Conservation (phyloP, 495 filamentous ascomycete species). For the Hypomontagnella submonticulosa region DNA sequence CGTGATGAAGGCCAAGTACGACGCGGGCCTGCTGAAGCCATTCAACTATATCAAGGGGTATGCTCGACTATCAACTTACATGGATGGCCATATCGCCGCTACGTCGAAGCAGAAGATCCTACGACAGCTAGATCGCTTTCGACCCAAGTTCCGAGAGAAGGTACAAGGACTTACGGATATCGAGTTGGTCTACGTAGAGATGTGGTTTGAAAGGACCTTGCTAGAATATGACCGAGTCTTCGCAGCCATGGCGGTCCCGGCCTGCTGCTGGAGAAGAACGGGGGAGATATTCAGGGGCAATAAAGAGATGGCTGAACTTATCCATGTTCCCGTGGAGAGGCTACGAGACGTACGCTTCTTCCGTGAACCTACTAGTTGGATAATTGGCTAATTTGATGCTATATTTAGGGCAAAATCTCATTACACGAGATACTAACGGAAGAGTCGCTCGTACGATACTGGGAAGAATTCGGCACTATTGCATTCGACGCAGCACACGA, state of each 20-base stretch:
- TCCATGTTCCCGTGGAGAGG: conserved; percentile 90
- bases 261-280: conserved; percentile 96
- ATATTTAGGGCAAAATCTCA: conserved; percentile 83
- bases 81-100: conserved; percentile 85
- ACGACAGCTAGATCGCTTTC: conserved; percentile 88
- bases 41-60: conserved; percentile 99
- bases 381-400: conserved; percentile 10
- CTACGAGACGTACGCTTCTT: conserved; percentile 81
- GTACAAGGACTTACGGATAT: conserved; percentile 91
- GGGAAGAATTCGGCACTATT: conserved; percentile 99
- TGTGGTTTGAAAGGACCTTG: conserved; percentile 96
- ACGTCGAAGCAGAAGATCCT: conserved; percentile 87
- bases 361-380: background rate
- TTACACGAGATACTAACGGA: conserved; percentile 96
- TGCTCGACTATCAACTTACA: conserved; percentile 84
- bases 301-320: conserved; percentile 97
- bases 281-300: conserved; percentile 98
- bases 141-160: conserved; percentile 94
- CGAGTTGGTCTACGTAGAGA: conserved; percentile 92
- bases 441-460: conserved; percentile 94
- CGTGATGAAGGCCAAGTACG: conserved; percentile 92
- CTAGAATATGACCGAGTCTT: conserved; percentile 99
- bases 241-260: conserved; percentile 97
- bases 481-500: conserved; percentile 97
- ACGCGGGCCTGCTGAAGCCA: conserved; percentile 91